phyloP scores from a whole-genome alignment of 768 basidiomycete genomes.

The Pholiota molesta region DNA sequence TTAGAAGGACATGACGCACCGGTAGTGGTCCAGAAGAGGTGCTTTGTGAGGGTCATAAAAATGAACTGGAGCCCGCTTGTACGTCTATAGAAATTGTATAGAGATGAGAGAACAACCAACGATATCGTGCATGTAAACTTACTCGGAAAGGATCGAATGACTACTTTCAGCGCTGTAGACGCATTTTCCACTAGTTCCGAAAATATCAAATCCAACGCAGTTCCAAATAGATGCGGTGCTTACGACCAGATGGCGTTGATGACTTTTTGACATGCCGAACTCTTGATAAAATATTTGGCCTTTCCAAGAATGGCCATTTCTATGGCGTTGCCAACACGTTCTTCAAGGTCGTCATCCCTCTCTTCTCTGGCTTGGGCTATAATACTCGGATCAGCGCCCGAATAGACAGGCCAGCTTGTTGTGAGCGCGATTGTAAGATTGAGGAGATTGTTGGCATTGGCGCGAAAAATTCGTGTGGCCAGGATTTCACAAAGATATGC shows the following conservation, averaged over 20 bases:
- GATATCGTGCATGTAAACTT: constrained; percentile 22
- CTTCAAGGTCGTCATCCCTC: constrained; percentile 71
- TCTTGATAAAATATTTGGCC: constrained; percentile 89
- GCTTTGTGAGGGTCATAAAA: constrained; percentile 95
- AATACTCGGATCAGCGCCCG: constrained; percentile 66
- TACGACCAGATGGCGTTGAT: constrained; percentile 84
- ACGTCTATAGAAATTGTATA: constrained; percentile 57
- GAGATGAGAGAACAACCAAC: not conserved
- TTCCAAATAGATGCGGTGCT: constrained; percentile 23
- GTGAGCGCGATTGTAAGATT: constrained; percentile 72
- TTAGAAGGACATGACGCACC: constrained; percentile 46
- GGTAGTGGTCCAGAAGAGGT: constrained; percentile 93
- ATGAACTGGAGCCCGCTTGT: constrained; percentile 89
- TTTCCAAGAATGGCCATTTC: constrained; percentile 90
- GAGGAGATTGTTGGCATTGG: constrained; percentile 68
- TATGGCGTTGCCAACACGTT: constrained; percentile 88
- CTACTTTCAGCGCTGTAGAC: constrained; percentile 90
- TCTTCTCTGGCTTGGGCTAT: constrained; percentile 63
- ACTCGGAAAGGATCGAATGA: constrained; percentile 92
- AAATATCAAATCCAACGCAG: constrained; percentile 4
- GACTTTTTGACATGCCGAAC: constrained; percentile 86
- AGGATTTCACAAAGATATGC: constrained; percentile 89
- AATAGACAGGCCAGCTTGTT: constrained; percentile 81
- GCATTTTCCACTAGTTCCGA: constrained; percentile 71
- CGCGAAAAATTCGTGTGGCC: constrained; percentile 77